A percentile compares a stretch with the other conserved stretches of the same genome.
phyloP scores from a whole-genome alignment of 768 basidiomycete species.

The Leccinum imitatum region DNA sequence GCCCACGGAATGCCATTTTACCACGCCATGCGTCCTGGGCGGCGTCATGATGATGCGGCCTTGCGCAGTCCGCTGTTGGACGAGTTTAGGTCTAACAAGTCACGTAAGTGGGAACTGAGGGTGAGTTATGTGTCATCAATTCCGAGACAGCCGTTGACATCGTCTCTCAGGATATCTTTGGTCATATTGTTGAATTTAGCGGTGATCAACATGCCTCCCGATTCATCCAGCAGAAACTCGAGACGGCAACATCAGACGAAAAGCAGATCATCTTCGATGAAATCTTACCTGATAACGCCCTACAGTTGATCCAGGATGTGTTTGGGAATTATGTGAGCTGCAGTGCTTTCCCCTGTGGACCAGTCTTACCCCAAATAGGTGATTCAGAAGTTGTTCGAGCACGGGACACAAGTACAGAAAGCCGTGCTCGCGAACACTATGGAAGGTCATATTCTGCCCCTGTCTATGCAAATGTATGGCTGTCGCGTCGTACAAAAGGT shows the following conservation, averaged over 20 bases:
- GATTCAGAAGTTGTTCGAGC: conserved; percentile 91
- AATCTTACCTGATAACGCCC: conserved; percentile 71
- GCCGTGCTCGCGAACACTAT: conserved; percentile 66
- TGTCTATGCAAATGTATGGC: conserved; percentile 93
- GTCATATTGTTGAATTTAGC: conserved; percentile 87
- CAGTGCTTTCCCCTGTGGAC: background rate
- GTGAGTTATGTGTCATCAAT: conserved; percentile 41
- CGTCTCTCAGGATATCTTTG: conserved; percentile 70
- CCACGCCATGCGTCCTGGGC: conserved; percentile 42
- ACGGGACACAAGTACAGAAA: conserved; percentile 76
- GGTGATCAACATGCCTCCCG: conserved; percentile 97
- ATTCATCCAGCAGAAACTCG: conserved; percentile 89
- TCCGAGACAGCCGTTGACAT: conserved; percentile 5
- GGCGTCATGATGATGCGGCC: conserved; percentile 44
- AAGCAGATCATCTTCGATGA: conserved; percentile 82
- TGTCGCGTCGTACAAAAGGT: conserved; percentile 97
- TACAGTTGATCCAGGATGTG: conserved; percentile 84
- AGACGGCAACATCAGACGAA: conserved; percentile 74
- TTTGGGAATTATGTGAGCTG: conserved; percentile 91
- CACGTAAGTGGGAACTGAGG: conserved; percentile 77
- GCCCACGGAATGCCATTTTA: conserved; percentile 37
- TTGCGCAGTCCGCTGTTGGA: conserved; percentile 75
- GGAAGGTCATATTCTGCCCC: conserved; percentile 70
- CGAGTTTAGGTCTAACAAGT: conserved; percentile 80
- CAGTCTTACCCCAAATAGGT: conserved; percentile 50